Evolutionary conservation across 1,139 yeast species (phyloP).

Genomic region (Maudiozyma humilis): DNA sequence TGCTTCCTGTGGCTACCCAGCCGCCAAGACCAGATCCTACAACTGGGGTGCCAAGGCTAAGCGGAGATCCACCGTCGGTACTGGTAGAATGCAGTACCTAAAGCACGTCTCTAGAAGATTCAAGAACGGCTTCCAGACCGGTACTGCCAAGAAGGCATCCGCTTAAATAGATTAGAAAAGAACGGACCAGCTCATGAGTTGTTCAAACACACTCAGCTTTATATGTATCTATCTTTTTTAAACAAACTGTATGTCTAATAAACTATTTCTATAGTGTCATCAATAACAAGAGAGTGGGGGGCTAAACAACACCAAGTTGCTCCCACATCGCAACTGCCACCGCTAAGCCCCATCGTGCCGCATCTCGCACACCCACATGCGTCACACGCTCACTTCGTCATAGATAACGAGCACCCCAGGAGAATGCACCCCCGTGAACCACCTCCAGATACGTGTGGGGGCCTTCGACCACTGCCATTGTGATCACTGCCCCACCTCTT

Average conservation of each 20-base stretch:
- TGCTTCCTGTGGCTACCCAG: conserved; percentile 99
- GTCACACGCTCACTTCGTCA: no score
- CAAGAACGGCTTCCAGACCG: conserved; percentile 98
- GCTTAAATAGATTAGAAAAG: conserved; percentile 15
- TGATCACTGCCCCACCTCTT: no score
- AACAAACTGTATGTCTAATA: neutral
- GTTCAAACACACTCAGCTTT: neutral
- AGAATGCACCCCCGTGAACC: neutral
- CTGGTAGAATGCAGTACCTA: conserved; percentile 99
- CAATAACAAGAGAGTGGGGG: no score
- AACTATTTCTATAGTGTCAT: neutral
- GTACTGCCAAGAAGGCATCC: conserved; percentile 42
- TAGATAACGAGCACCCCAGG: neutral
- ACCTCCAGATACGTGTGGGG: no score
- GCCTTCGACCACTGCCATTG: no score
- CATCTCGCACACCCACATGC: no score
- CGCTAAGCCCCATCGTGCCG: no score
- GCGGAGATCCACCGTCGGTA: conserved; percentile 99
- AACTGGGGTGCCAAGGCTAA: conserved; percentile 99
- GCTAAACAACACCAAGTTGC: no score
- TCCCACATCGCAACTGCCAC: no score
- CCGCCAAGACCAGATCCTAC: conserved; percentile 97
- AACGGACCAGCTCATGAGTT: neutral
- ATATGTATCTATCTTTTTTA: neutral
- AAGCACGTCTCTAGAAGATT: conserved; percentile 96